Conservation (phyloP, 176 grass and related monocot genomes). For the Zizania latifolia region DNA sequence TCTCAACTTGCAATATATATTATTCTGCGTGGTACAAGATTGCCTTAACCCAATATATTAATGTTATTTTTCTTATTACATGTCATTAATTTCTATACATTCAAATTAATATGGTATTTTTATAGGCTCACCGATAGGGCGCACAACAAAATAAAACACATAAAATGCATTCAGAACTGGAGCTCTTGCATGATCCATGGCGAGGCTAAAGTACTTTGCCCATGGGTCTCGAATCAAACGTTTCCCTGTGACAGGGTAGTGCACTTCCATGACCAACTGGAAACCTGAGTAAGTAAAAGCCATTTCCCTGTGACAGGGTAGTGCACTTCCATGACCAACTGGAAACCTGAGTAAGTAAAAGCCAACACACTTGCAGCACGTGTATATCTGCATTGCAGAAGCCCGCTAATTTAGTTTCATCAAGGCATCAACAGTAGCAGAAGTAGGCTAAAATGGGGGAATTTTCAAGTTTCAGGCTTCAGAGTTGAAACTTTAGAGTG, state of each 20-base stretch:
- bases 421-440: background rate
- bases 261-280: slow-evolving; percentile 46
- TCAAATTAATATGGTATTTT: no score
- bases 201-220: slow-evolving; percentile 51
- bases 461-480: background rate
- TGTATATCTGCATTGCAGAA: slow-evolving; percentile 49
- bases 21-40: background rate
- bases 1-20: background rate
- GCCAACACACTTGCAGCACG: slow-evolving; percentile 48
- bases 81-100: no score
- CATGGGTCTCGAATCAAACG: slow-evolving; percentile 32
- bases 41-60: no score
- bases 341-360: slow-evolving; percentile 72
- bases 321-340: slow-evolving; percentile 43
- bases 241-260: slow-evolving; percentile 36
- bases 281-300: slow-evolving; percentile 71
- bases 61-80: no score
- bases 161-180: background rate
- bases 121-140: no score
- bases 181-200: slow-evolving; percentile 72
- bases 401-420: background rate
- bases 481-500: background rate
- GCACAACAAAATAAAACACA: no score
- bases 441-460: background rate
- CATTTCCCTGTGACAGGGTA: slow-evolving; percentile 34